Percentiles rank a stretch among this genome's conserved stretches.
These are phyloP conservation scores for Hortaea sp. DNA, from an alignment of 2,329 filamentous ascomycete species.

Conservation along the genomic window DNA sequence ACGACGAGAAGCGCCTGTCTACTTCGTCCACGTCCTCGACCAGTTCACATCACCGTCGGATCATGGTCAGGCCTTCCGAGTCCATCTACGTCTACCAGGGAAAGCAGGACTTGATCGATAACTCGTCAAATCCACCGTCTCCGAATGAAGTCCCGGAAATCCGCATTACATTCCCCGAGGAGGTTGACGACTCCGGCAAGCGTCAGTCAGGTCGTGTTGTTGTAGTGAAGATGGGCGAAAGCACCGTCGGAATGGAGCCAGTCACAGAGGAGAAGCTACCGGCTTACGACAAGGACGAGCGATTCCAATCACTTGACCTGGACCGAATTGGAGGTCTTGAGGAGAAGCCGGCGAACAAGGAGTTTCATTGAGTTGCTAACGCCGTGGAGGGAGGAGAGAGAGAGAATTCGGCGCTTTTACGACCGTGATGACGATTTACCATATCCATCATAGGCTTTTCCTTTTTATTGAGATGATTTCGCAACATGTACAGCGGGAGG, in stretches of 20 bases:
- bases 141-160: constrained; percentile 64
- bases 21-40: constrained; percentile 34
- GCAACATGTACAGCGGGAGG: no score
- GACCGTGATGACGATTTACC: not conserved
- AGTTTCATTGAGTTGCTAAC: not conserved
- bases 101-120: constrained; percentile 68
- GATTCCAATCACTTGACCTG: constrained; percentile 91
- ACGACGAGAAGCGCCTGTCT: constrained; percentile 51
- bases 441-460: not conserved
- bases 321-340: constrained; percentile 88
- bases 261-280: constrained; percentile 64
- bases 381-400: not conserved
- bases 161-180: constrained; percentile 94
- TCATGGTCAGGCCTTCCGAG: constrained; percentile 50
- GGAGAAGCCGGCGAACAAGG: constrained; percentile 52
- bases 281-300: constrained; percentile 63
- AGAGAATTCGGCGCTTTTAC: not conserved
- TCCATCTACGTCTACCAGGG: constrained; percentile 67
- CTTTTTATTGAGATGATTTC: no score
- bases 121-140: constrained; percentile 63
- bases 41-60: constrained; percentile 41
- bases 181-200: constrained; percentile 75
- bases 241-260: constrained; percentile 79
- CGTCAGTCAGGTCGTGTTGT: constrained; percentile 79
- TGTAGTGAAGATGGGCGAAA: constrained; percentile 82